phyloP scores from a whole-genome alignment of 1,284 basidiomycete species.

The Fomitopsis betulina region DNA sequence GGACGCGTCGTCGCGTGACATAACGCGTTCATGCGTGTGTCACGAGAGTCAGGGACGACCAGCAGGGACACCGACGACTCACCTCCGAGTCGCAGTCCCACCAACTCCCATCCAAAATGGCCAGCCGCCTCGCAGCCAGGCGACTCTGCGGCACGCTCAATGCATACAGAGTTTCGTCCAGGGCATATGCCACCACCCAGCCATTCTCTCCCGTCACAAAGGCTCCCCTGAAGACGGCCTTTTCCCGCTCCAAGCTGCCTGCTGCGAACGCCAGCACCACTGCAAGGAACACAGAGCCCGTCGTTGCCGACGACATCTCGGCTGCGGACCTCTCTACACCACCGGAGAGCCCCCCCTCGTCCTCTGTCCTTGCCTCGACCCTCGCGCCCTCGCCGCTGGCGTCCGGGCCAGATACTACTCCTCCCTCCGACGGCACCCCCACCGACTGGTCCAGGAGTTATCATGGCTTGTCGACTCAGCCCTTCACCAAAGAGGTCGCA shows the following conservation, averaged over 20 bases:
- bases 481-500: conserved; percentile 77
- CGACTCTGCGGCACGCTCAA: neutral
- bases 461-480: conserved; percentile 72
- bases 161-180: neutral
- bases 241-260: neutral
- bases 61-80: neutral
- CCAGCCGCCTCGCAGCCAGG: neutral
- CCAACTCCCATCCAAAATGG: neutral
- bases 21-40: neutral
- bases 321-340: conserved; percentile 13
- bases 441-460: conserved; percentile 89
- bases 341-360: conserved; percentile 24
- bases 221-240: neutral
- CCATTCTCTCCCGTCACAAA: neutral
- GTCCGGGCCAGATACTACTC: neutral
- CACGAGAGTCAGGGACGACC: neutral
- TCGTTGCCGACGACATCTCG: conserved; percentile 14
- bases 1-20: neutral
- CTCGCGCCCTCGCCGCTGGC: neutral
- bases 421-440: conserved; percentile 10
- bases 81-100: neutral
- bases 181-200: neutral
- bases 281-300: neutral
- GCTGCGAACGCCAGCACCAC: conserved; percentile 17
- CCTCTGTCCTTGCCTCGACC: conserved; percentile 11